These are phyloP conservation scores for Lonicera japonica DNA, from an alignment of 129 eudicot genomes.

Conservation along the genomic window DNA sequence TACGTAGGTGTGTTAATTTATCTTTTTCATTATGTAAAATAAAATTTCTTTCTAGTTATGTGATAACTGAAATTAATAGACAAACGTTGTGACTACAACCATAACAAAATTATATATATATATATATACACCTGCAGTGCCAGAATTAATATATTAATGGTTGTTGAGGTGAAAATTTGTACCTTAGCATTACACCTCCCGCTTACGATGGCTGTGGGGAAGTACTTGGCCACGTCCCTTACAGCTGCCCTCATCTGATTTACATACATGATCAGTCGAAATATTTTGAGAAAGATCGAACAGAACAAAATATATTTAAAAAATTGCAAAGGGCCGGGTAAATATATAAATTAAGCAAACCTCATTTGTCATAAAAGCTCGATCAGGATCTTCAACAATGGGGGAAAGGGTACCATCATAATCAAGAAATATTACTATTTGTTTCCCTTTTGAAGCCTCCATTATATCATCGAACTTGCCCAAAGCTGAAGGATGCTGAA, in stretches of 20 bases:
- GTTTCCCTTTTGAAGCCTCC: slow-evolving; percentile 59
- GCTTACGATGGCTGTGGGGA: slow-evolving; percentile 92
- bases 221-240: slow-evolving; percentile 66
- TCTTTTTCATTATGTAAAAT: too few relatives aligned
- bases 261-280: not conserved
- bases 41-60: too few relatives aligned
- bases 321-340: too few relatives aligned
- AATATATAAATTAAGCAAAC: slow-evolving; percentile 25
- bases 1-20: too few relatives aligned
- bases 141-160: not conserved
- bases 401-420: slow-evolving; percentile 97
- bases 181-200: slow-evolving; percentile 92
- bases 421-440: slow-evolving; percentile 77
- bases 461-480: slow-evolving; percentile 59
- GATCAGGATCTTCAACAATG: slow-evolving; percentile 82
- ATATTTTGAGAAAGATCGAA: not conserved
- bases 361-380: slow-evolving; percentile 84
- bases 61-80: too few relatives aligned
- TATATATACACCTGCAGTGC: too few relatives aligned
- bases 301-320: not conserved
- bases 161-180: slow-evolving; percentile 23
- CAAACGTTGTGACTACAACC: too few relatives aligned
- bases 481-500: slow-evolving; percentile 77
- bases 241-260: slow-evolving; percentile 88
- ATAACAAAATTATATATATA: too few relatives aligned